Percentiles rank a stretch among this genome's conserved stretches.
phyloP scores from a whole-genome alignment of 2,329 filamentous ascomycete genomes.

The Alternaria triticimaculans region DNA sequence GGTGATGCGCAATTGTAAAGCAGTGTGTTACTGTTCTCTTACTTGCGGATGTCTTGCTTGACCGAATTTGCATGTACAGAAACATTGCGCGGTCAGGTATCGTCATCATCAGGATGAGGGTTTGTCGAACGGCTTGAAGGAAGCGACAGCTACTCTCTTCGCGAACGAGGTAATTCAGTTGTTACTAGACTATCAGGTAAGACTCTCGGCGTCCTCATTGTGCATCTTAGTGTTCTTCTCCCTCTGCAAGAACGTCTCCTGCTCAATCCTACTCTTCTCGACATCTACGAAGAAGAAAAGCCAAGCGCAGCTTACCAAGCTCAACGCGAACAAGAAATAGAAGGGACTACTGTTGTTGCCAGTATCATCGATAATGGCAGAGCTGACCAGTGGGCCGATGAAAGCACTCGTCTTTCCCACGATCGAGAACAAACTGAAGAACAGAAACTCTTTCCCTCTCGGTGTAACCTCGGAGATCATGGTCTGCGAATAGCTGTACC shows the following conservation, averaged over 20 bases:
- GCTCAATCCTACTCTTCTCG: conserved; percentile 32
- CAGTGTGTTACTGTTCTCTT: neutral
- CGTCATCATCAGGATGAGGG: too few relatives aligned
- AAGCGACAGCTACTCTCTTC: neutral
- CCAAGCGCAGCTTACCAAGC: conserved; percentile 27
- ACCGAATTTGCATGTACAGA: neutral
- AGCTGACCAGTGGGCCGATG: conserved; percentile 72
- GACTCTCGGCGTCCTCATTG: neutral
- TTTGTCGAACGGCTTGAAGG: neutral
- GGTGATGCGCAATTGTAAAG: neutral
- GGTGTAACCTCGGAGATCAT: conserved; percentile 75
- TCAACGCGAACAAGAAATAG: conserved; percentile 62
- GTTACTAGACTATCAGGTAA: neutral
- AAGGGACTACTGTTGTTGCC: conserved; percentile 68
- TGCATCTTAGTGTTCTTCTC: conserved; percentile 22
- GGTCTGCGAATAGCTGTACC: conserved; percentile 74
- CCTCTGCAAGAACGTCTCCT: conserved; percentile 30
- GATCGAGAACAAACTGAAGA: conserved; percentile 73
- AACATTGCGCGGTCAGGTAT: neutral
- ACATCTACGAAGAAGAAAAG: conserved; percentile 34
- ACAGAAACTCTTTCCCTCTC: conserved; percentile 71
- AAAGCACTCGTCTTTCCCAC: conserved; percentile 73
- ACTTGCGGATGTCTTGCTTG: neutral
- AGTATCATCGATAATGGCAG: conserved; percentile 70
- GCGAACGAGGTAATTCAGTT: neutral